Percentiles rank a stretch among this genome's conserved stretches.
phyloP scores from a whole-genome alignment of 2,329 filamentous ascomycete species.

The Fusarium secorum region DNA sequence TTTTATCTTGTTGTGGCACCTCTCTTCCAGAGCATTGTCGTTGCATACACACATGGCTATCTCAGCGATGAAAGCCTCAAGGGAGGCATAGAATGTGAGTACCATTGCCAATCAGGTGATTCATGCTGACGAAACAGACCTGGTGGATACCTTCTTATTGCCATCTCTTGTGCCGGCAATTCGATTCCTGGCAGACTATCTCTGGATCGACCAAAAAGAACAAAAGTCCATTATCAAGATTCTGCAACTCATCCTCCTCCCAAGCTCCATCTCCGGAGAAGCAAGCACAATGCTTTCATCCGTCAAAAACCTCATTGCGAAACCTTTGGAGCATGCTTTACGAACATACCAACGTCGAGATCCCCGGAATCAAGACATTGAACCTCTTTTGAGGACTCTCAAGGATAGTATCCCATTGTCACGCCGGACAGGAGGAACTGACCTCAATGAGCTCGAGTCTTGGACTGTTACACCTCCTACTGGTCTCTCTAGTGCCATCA shows the following conservation, averaged over 20 bases:
- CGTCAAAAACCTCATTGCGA: slow-evolving; percentile 75
- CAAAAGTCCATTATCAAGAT: slow-evolving; percentile 75
- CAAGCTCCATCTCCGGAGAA: slow-evolving; percentile 74
- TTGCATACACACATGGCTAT: slow-evolving; percentile 71
- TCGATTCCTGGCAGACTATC: slow-evolving; percentile 73
- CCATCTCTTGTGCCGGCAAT: slow-evolving; percentile 79
- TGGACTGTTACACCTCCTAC: slow-evolving; percentile 67
- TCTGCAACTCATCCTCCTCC: slow-evolving; percentile 75
- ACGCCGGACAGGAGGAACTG: slow-evolving; percentile 68
- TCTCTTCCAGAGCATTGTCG: slow-evolving; percentile 77
- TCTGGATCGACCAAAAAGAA: slow-evolving; percentile 72
- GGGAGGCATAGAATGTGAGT: slow-evolving; percentile 77
- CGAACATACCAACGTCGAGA: slow-evolving; percentile 71
- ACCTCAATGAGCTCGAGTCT: slow-evolving; percentile 71
- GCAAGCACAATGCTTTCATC: slow-evolving; percentile 74
- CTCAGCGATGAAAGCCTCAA: slow-evolving; percentile 75
- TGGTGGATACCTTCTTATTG: slow-evolving; percentile 82
- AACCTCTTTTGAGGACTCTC: slow-evolving; percentile 72
- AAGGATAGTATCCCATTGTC: slow-evolving; percentile 65
- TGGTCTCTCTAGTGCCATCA: slow-evolving; percentile 65
- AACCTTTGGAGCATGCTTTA: slow-evolving; percentile 72
- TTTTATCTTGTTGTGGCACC: slow-evolving; percentile 83
- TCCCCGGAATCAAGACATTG: slow-evolving; percentile 72
- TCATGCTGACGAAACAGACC: slow-evolving; percentile 56
- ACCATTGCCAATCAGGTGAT: accelerated